These are phyloP conservation scores for Rosa lucieae DNA, from an alignment of 306 rosid genomes.

Conservation along the genomic window DNA sequence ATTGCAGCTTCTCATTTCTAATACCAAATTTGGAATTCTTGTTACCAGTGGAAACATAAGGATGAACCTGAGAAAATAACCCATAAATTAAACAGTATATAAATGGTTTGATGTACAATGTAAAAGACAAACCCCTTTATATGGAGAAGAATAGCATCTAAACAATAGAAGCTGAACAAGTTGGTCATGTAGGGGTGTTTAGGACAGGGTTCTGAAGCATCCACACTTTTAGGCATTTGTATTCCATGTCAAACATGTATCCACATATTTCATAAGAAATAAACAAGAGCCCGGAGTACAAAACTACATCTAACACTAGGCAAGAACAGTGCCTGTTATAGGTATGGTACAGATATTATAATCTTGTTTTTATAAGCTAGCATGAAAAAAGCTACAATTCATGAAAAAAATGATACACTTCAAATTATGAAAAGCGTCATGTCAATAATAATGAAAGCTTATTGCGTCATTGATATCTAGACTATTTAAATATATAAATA, in stretches of 20 bases:
- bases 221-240: neutral
- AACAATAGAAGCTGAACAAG: neutral
- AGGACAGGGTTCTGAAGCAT: too few relatives aligned
- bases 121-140: neutral
- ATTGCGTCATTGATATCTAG: too few relatives aligned
- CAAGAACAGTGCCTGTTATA: neutral
- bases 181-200: neutral
- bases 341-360: neutral
- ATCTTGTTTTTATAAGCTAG: neutral
- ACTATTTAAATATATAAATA: too few relatives aligned
- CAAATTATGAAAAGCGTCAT: too few relatives aligned
- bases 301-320: neutral
- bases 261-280: neutral
- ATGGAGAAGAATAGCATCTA: neutral
- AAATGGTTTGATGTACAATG: neutral
- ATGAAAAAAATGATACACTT: too few relatives aligned
- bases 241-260: neutral
- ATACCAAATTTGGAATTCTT: constrained; percentile 94
- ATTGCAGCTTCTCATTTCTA: constrained; percentile 93
- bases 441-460: too few relatives aligned
- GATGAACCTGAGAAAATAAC: constrained; percentile 69
- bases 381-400: neutral
- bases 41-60: constrained; percentile 94
- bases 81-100: neutral
- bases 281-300: neutral